Percentiles rank a stretch among this genome's conserved stretches.
These are phyloP conservation scores for Irpex lacteus DNA, from an alignment of 1,284 basidiomycete genomes.

Conservation along the genomic window DNA sequence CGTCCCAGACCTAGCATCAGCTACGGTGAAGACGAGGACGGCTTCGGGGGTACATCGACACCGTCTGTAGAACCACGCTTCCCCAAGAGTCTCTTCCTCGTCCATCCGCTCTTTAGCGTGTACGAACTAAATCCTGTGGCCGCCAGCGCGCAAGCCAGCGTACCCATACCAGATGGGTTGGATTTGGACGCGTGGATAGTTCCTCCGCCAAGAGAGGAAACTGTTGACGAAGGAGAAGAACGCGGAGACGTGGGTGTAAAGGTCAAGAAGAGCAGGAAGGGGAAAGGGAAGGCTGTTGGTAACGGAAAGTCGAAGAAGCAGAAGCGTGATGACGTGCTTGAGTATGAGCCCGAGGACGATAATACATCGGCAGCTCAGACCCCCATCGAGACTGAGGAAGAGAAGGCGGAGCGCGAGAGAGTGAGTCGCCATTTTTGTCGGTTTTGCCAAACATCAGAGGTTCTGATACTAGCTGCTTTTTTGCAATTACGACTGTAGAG, in stretches of 20 bases:
- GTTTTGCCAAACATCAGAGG: not conserved
- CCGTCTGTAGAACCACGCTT: conserved; percentile 46
- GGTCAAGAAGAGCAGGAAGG: conserved; percentile 40
- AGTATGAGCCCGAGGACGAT: conserved; percentile 30
- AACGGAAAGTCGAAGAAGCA: conserved; percentile 30
- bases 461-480: not conserved
- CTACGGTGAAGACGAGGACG: conserved; percentile 31
- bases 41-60: conserved; percentile 32
- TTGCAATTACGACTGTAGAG: conserved; percentile 41
- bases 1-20: conserved; percentile 41
- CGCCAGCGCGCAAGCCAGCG: conserved; percentile 73
- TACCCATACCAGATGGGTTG: conserved; percentile 80
- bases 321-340: conserved; percentile 34
- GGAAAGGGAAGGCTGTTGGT: conserved; percentile 40
- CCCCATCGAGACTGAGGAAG: conserved; percentile 54
- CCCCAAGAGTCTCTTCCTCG: conserved; percentile 88
- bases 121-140: conserved; percentile 90
- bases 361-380: conserved; percentile 32
- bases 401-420: conserved; percentile 54
- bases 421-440: conserved; percentile 33
- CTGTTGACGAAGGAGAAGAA: conserved; percentile 19
- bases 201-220: conserved; percentile 50
- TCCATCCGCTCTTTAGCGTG: conserved; percentile 76
- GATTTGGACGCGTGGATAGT: conserved; percentile 87
- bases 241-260: conserved; percentile 30